Conservation (phyloP, 805 yeast species). For the Scheffersomyces spartinae region DNA sequence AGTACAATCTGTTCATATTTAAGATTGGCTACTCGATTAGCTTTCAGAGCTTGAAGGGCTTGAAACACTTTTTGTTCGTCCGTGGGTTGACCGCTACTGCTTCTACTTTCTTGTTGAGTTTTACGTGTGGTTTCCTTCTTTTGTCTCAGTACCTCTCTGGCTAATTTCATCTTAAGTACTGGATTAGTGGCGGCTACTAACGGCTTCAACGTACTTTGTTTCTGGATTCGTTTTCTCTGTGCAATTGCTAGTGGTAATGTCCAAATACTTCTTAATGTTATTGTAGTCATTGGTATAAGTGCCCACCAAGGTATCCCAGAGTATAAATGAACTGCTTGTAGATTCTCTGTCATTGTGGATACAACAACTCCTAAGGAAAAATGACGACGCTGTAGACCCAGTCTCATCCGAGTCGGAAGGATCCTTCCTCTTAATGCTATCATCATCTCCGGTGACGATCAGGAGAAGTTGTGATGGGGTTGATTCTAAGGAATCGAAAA, state of each 20-base stretch:
- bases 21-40: constrained; percentile 25
- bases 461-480: no score
- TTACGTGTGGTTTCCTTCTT: constrained; percentile 2
- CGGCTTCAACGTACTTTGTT: constrained; percentile 64
- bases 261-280: constrained; percentile 49
- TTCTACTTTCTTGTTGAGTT: constrained; percentile 7
- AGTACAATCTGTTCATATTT: constrained; percentile 71
- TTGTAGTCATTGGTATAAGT: constrained; percentile 62
- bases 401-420: no score
- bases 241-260: constrained; percentile 72
- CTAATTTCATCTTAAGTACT: constrained; percentile 47
- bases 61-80: constrained; percentile 10
- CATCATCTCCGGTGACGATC: no score
- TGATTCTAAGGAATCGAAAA: no score
- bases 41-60: constrained; percentile 13
- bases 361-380: constrained; percentile 19
- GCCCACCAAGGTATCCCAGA: constrained; percentile 76
- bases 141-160: constrained; percentile 34
- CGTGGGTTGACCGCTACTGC: constrained; percentile 25
- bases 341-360: constrained; percentile 19
- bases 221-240: constrained; percentile 58
- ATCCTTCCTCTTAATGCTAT: no score
- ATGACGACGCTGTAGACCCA: no score
- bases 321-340: constrained; percentile 39
- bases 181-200: constrained; percentile 68